Conservation (phyloP, 2,329 filamentous ascomycete species). For the Rutstroemia sp. region DNA sequence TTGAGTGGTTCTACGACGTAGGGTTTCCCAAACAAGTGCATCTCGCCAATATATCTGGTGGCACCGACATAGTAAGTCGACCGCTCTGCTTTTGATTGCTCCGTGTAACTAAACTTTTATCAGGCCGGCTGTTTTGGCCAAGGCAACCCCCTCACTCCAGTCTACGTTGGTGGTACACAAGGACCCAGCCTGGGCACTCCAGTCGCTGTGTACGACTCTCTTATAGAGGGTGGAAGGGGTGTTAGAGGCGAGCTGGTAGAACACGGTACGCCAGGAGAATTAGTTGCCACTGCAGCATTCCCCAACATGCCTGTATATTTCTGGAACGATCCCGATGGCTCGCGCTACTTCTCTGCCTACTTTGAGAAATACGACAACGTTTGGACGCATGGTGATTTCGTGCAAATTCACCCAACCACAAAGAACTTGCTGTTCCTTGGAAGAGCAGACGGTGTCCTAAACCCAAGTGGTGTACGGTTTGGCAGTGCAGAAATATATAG, state of each 20-base stretch:
- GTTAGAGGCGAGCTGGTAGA: constrained; percentile 36
- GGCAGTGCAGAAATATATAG: constrained; percentile 75
- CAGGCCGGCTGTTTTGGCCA: constrained; percentile 46
- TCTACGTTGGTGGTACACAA: constrained; percentile 53
- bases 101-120: not conserved
- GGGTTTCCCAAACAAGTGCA: constrained; percentile 61
- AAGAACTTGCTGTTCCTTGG: constrained; percentile 60
- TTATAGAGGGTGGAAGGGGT: constrained; percentile 39
- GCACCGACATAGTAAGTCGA: constrained; percentile 61
- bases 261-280: constrained; percentile 62
- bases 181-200: constrained; percentile 45
- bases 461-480: constrained; percentile 72
- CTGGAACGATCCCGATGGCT: constrained; percentile 43
- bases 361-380: constrained; percentile 58
- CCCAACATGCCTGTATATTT: constrained; percentile 68
- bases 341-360: constrained; percentile 48
- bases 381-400: constrained; percentile 81
- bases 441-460: constrained; percentile 70
- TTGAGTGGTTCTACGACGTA: constrained; percentile 69
- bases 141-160: constrained; percentile 61
- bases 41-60: constrained; percentile 67
- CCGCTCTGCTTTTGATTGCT: not conserved
- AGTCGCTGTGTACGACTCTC: constrained; percentile 55
- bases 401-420: constrained; percentile 61
- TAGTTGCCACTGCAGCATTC: constrained; percentile 64